phyloP scores from a whole-genome alignment of 2,329 filamentous ascomycete genomes.

The Alternaria triticina region DNA sequence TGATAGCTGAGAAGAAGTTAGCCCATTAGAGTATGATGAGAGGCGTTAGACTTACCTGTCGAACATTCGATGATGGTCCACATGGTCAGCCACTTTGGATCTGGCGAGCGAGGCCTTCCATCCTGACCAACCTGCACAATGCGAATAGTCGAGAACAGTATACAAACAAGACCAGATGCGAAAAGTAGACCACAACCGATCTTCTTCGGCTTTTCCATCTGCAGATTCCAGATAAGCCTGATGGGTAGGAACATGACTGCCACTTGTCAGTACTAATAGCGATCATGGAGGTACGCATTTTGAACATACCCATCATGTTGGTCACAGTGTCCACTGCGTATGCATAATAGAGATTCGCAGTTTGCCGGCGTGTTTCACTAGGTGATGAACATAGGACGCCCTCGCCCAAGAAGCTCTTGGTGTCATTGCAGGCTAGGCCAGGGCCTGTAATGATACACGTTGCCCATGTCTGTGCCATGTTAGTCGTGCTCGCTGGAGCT shows the following conservation, averaged over 20 bases:
- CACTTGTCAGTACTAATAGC: background rate
- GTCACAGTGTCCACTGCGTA: conserved; percentile 47
- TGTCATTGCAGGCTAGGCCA: conserved; percentile 43
- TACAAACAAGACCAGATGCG: conserved; percentile 34
- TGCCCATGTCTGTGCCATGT: conserved; percentile 39
- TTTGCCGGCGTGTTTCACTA: conserved; percentile 39
- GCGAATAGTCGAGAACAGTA: conserved; percentile 33
- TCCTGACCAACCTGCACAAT: conserved; percentile 43
- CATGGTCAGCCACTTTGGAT: conserved; percentile 46
- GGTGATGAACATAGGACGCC: conserved; percentile 31
- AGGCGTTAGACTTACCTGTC: conserved; percentile 33
- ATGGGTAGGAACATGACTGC: conserved; percentile 49
- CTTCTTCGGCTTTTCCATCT: conserved; percentile 44
- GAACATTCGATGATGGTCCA: conserved; percentile 48
- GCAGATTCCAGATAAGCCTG: conserved; percentile 46
- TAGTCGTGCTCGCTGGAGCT: background rate
- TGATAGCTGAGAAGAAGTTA: conserved; percentile 21
- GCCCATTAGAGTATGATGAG: background rate
- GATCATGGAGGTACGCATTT: too few species aligned
- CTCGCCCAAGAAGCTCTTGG: conserved; percentile 33
- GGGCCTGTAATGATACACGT: conserved; percentile 47
- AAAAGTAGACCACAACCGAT: conserved; percentile 40
- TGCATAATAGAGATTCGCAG: conserved; percentile 45
- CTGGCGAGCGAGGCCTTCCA: conserved; percentile 33
- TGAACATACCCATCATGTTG: conserved; percentile 43